Base-by-base conservation (phyloP, 2,329 filamentous ascomycete species). In the Sporothrix humicola region DNA sequence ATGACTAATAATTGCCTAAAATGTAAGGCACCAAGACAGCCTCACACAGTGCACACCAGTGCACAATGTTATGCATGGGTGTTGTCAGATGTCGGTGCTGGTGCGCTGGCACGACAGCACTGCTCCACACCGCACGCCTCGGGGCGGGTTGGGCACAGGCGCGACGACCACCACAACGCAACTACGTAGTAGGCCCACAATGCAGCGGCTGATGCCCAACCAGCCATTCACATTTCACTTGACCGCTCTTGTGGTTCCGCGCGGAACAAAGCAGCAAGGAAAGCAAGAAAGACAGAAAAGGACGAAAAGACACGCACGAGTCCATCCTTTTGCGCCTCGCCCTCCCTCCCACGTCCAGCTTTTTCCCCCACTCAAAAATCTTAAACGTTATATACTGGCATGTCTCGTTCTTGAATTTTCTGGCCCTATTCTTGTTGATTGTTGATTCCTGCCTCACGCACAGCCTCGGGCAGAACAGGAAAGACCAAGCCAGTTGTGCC, bases 141-240 rank as follows among this genome's bases (percentile, higher is more conserved):
- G 61, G 65, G 56, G 73, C 20, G 46, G 65, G 69, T 76, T 75
- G 73, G 74, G 75, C 74, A 70, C 73, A 72, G 73, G 74, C 74
- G 63, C 72, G 58, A 70, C 31, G 74, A 71, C 65, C 31, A 72
- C 72, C 61, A 26, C 48, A 70, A 37, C 20, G 6, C 31, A 42
- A 48, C 59, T 65, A 48, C 61, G 42, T 17, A 10, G 42, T 23
- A 20, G 59, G 59, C 59, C 20, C 56, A 61, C 52, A 70, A 48
- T n/a, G 46, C 65, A 13, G 66, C 58, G 46, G 77, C 77, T 80
- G 79, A 78, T 81, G 80, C 80, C 80, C 79, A 81, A 81, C 79
- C 78, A 78, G 77, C 74, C 74, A 73, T 72, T 75, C 73, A 76
- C 73, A 74, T 77, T 77, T 77, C 76, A 77, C 78, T 81, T 81